Evolutionary conservation across 495 filamentous ascomycete species (phyloP).

Genomic region (Penicillium paradoxum): DNA sequence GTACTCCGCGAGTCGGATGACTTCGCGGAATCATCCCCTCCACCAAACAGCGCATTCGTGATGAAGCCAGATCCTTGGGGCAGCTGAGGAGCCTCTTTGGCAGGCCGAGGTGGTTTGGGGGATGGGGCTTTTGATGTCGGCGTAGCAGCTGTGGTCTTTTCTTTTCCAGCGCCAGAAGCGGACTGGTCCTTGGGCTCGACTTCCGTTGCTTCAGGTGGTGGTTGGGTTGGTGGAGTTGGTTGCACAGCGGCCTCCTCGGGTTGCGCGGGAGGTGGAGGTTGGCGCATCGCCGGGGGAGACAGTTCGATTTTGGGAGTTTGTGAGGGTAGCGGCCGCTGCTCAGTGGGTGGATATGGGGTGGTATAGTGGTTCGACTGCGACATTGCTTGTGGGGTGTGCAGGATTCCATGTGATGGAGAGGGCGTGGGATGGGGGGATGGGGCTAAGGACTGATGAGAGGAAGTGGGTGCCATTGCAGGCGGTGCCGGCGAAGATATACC

Average conservation of each 20-base stretch:
- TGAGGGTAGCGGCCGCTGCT: constrained; percentile 17
- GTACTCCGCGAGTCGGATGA: constrained; percentile 47
- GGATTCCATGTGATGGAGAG: constrained; percentile 22
- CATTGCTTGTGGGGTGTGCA: constrained; percentile 20
- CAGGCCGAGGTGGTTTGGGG: constrained; percentile 51
- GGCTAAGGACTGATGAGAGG: constrained; percentile 25
- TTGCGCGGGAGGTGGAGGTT: constrained; percentile 15
- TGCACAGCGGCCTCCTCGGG: constrained; percentile 13
- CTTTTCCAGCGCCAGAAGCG: constrained; percentile 28
- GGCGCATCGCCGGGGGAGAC: constrained; percentile 18
- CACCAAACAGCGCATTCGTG: constrained; percentile 56
- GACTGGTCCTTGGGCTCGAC: constrained; percentile 31
- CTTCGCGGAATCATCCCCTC: constrained; percentile 41
- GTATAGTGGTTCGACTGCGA: constrained; percentile 22
- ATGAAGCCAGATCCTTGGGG: constrained; percentile 66
- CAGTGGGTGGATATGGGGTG: constrained; percentile 28
- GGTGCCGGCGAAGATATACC: constrained; percentile 29
- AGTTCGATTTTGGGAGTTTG: constrained; percentile 21
- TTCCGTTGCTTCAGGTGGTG: constrained; percentile 31
- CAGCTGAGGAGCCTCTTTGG: constrained; percentile 52
- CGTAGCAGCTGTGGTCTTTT: constrained; percentile 39
- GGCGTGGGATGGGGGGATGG: constrained; percentile 24
- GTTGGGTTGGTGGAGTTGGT: constrained; percentile 13
- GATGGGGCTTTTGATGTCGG: constrained; percentile 54
- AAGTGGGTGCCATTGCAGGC: constrained; percentile 19